Evolutionary conservation across 306 rosid genomes (phyloP).

Genomic region (Quercus glauca): DNA sequence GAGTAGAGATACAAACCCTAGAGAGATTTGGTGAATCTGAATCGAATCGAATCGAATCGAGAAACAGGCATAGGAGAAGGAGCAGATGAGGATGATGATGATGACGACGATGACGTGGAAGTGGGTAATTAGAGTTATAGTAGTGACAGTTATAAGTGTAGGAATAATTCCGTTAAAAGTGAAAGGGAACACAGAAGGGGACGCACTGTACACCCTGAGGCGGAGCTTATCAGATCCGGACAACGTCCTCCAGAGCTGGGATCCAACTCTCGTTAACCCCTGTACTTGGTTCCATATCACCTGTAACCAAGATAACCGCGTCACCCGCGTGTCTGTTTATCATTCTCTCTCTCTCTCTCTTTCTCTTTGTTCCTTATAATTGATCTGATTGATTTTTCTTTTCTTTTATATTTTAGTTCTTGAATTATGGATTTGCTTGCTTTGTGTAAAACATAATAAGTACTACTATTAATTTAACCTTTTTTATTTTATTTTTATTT

Average conservation of each 20-base stretch:
- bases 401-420: neutral
- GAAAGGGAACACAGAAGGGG: conserved; percentile 76
- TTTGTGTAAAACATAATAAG: no score
- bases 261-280: conserved; percentile 92
- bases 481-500: no score
- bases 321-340: conserved; percentile 71
- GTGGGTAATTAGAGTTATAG: conserved; percentile 19
- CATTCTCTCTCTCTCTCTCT: conserved; percentile 7
- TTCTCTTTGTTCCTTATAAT: neutral
- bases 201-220: conserved; percentile 75
- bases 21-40: no score
- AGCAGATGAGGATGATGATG: neutral
- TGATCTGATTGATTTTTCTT: neutral
- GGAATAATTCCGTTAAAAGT: conserved; percentile 6
- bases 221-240: conserved; percentile 81
- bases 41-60: no score
- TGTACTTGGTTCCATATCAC: conserved; percentile 99
- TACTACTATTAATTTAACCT: no score
- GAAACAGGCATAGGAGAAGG: no score
- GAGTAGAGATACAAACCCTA: no score
- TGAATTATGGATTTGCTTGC: no score
- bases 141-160: no score
- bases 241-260: conserved; percentile 96
- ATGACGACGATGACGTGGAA: neutral
- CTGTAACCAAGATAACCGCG: conserved; percentile 86